These are phyloP conservation scores for Tulasnella sp. DNA, from an alignment of 768 basidiomycete genomes.

Conservation along the genomic window DNA sequence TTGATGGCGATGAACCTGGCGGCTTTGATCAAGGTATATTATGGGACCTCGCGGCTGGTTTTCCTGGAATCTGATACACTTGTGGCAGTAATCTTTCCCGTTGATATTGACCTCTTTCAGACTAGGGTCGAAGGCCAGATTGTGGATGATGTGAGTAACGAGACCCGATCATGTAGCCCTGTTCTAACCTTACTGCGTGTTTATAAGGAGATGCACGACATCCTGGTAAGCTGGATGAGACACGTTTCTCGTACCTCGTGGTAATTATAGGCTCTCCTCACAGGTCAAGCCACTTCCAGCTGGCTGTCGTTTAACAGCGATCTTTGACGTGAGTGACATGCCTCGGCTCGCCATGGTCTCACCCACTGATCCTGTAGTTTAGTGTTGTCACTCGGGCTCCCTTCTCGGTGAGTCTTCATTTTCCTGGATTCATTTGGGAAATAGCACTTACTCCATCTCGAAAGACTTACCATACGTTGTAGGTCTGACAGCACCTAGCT, in stretches of 20 bases:
- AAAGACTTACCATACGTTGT: slow-evolving; percentile 33
- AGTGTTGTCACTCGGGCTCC: slow-evolving; percentile 88
- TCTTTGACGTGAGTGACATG: slow-evolving; percentile 50
- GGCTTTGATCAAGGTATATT: slow-evolving; percentile 65
- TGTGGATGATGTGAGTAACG: slow-evolving; percentile 66
- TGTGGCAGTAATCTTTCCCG: slow-evolving; percentile 68
- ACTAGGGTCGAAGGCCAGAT: slow-evolving; percentile 64
- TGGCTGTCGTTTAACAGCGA: slow-evolving; percentile 80
- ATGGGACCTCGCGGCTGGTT: slow-evolving; percentile 6
- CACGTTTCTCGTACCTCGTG: background rate
- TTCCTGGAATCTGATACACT: background rate
- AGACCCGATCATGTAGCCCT: too few species aligned
- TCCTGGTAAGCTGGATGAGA: slow-evolving; percentile 40
- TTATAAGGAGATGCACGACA: slow-evolving; percentile 53
- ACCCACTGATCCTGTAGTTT: background rate
- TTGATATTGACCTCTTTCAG: too few species aligned
- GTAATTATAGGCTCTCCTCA: too few species aligned
- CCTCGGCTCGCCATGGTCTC: background rate
- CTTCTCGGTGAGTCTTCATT: slow-evolving; percentile 48
- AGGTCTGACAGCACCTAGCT: background rate
- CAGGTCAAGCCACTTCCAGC: slow-evolving; percentile 55
- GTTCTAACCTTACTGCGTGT: background rate
- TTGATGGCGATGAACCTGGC: slow-evolving; percentile 73
- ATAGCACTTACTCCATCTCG: too few species aligned
- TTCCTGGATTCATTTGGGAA: too few species aligned